Evolutionary conservation across 805 yeast species (phyloP).

Genomic region (Candida corydali): DNA sequence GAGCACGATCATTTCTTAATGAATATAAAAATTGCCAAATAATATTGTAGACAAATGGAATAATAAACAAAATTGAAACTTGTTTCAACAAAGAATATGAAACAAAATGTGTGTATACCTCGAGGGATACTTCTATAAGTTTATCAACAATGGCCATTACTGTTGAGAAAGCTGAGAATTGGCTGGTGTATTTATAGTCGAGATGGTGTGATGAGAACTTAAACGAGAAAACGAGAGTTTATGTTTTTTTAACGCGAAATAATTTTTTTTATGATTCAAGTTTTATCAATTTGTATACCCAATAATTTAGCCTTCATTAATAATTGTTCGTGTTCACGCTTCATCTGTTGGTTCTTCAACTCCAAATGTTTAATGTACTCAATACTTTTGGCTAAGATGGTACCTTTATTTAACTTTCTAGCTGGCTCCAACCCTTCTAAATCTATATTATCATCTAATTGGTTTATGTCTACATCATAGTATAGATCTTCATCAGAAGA

Average conservation of each 20-base stretch:
- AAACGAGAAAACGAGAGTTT: neutral
- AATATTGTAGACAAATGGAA: constrained; percentile 65
- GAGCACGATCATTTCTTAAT: constrained; percentile 78
- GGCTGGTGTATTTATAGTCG: neutral
- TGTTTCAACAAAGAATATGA: constrained; percentile 24
- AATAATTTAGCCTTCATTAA: constrained; percentile 31
- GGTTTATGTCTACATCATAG: neutral
- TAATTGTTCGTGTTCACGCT: constrained; percentile 50
- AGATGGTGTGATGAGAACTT: neutral
- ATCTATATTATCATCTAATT: constrained; percentile 24
- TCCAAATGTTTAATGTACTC: constrained; percentile 77
- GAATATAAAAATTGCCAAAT: constrained; percentile 67
- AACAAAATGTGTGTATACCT: constrained; percentile 15
- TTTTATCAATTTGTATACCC: constrained; percentile 19
- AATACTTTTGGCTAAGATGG: constrained; percentile 70
- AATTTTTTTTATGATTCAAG: constrained; percentile 1
- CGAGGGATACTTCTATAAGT: constrained; percentile 4
- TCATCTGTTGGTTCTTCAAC: constrained; percentile 48
- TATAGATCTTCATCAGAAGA: constrained; percentile 10
- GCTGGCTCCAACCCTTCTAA: constrained; percentile 78
- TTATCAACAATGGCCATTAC: constrained; percentile 24
- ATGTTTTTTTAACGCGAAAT: constrained; percentile 1
- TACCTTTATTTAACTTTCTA: constrained; percentile 70
- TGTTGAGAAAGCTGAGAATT: neutral
- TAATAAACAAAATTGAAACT: constrained; percentile 28